These are phyloP conservation scores for Chimonanthus praecox DNA, from an alignment of 164 flowering plant genomes.

Conservation along the genomic window DNA sequence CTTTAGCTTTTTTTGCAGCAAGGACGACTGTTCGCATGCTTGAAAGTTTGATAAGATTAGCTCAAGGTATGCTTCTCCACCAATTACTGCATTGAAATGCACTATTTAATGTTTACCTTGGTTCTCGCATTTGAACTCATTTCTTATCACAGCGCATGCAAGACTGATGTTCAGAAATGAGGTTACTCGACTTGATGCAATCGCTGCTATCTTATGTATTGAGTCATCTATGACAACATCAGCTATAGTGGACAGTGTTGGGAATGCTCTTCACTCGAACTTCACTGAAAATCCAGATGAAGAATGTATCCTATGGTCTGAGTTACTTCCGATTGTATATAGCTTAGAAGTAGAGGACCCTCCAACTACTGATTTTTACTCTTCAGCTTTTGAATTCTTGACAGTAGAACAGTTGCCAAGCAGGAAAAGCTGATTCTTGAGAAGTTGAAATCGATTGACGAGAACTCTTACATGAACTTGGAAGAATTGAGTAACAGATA, in stretches of 20 bases:
- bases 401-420: slow-evolving; percentile 51
- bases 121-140: neutral
- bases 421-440: slow-evolving; percentile 78
- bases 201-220: slow-evolving; percentile 86
- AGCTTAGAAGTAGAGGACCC: neutral
- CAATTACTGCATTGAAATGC: neutral
- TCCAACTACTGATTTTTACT: neutral
- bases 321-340: neutral
- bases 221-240: slow-evolving; percentile 98
- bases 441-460: slow-evolving; percentile 48
- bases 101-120: neutral
- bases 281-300: slow-evolving; percentile 81
- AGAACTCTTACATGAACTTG: slow-evolving; percentile 23
- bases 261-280: slow-evolving; percentile 92
- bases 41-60: slow-evolving; percentile 89
- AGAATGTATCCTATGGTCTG: slow-evolving; percentile 76
- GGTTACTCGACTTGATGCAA: slow-evolving; percentile 77
- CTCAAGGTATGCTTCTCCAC: slow-evolving; percentile 57
- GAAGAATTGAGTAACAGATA: slow-evolving; percentile 15
- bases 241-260: slow-evolving; percentile 81
- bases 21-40: slow-evolving; percentile 97
- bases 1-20: slow-evolving; percentile 40
- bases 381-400: slow-evolving; percentile 24
- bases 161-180: slow-evolving; percentile 94
- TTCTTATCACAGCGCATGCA: slow-evolving; percentile 70